phyloP scores from a whole-genome alignment of 2,329 filamentous ascomycete species.

The Penicillium sp. region DNA sequence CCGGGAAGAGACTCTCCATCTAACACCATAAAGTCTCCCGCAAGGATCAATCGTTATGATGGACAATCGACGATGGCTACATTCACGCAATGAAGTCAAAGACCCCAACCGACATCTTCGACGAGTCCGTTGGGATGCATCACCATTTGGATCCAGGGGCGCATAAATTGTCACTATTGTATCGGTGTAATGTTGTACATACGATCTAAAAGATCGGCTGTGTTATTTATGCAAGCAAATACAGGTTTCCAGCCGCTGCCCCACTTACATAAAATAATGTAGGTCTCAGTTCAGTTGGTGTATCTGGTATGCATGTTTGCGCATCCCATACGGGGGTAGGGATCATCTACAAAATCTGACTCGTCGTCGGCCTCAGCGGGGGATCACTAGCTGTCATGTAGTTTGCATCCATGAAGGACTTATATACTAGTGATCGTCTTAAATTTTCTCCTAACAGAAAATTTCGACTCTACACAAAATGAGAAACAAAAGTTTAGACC shows the following conservation, averaged over 20 bases:
- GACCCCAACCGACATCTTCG: constrained; percentile 9
- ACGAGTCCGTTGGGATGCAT: constrained; percentile 10
- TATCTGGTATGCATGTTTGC: background rate
- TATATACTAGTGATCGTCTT: background rate
- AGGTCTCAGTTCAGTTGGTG: background rate
- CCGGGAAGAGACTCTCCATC: constrained; percentile 17
- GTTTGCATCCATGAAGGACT: background rate
- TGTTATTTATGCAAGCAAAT: no score
- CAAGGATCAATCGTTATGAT: constrained; percentile 6
- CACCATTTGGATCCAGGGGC: background rate
- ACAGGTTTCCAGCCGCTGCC: no score
- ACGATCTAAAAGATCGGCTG: no score
- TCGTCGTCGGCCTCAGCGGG: background rate
- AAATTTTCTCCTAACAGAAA: background rate
- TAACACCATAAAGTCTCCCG: constrained; percentile 14
- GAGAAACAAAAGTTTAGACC: background rate
- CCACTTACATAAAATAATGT: background rate
- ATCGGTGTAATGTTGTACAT: background rate
- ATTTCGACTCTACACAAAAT: background rate
- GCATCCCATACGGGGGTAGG: background rate
- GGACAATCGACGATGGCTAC: constrained; percentile 11
- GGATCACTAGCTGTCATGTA: background rate
- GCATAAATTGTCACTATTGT: background rate
- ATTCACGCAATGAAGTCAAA: constrained; percentile 4
- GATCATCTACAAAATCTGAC: background rate